Evolutionary conservation across 495 filamentous ascomycete genomes (phyloP).

Genomic region (Amorphotheca resinae): DNA sequence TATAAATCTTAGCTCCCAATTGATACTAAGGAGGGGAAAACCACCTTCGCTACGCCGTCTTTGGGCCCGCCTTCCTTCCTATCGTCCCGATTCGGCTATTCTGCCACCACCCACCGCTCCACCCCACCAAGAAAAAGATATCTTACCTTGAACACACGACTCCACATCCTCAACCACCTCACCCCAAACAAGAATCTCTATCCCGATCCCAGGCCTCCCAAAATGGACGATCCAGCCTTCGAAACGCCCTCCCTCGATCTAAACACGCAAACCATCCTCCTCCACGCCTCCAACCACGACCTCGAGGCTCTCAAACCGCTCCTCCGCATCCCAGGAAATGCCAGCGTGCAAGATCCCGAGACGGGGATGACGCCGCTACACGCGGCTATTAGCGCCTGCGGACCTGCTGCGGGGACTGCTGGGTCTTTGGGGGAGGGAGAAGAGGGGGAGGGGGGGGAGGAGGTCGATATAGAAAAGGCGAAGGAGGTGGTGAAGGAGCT

Average conservation of each 20-base stretch:
- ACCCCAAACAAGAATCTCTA: not conserved
- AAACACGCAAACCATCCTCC: constrained; percentile 50
- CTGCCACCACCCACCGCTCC: not conserved
- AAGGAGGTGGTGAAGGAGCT: constrained; percentile 60
- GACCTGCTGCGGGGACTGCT: constrained; percentile 25
- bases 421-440: constrained; percentile 1
- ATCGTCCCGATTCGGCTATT: too few relatives aligned
- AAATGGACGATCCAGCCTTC: constrained; percentile 18
- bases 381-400: constrained; percentile 77
- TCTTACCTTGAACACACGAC: too few relatives aligned
- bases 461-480: constrained; percentile 40
- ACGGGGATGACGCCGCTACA: constrained; percentile 84
- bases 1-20: too few relatives aligned
- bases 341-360: constrained; percentile 69
- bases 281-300: constrained; percentile 77
- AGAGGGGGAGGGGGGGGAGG: constrained; percentile 22
- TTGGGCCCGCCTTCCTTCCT: too few relatives aligned
- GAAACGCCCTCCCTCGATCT: constrained; percentile 11
- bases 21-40: too few relatives aligned
- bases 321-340: constrained; percentile 48
- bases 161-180: not conserved
- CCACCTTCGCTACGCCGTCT: too few relatives aligned
- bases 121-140: too few relatives aligned
- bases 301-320: constrained; percentile 57
- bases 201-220: not conserved